These are phyloP conservation scores for Pythium dissotocum DNA, from an alignment of 352 stramenopile genomes.

Conservation along the genomic window DNA sequence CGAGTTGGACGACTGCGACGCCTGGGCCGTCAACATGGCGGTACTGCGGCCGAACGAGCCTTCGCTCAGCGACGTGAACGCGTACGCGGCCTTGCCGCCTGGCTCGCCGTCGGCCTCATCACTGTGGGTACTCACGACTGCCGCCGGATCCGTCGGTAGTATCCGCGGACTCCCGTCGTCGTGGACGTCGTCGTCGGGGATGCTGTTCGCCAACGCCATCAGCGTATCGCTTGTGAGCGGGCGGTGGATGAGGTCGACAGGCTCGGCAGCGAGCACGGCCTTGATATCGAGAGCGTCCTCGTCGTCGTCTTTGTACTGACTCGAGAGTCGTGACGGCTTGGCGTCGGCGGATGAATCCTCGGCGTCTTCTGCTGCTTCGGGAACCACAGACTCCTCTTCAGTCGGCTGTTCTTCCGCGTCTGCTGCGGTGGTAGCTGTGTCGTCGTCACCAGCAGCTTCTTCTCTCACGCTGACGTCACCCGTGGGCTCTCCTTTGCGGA, in stretches of 20 bases:
- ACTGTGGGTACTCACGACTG: background rate
- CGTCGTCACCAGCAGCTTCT: background rate
- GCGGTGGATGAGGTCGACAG: constrained; percentile 3
- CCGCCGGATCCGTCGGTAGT: background rate
- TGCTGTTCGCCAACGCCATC: constrained; percentile 15
- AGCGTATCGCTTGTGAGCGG: constrained; percentile 22
- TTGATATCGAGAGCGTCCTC: background rate
- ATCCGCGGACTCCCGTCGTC: background rate
- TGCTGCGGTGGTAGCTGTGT: background rate
- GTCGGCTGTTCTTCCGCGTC: background rate
- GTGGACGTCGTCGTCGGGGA: constrained; percentile 7
- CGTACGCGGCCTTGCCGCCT: background rate
- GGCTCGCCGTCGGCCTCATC: background rate
- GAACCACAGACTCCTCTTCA: background rate
- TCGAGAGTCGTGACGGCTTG: background rate
- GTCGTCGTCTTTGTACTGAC: constrained; percentile 1
- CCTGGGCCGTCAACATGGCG: background rate
- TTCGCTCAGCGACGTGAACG: constrained; percentile 15
- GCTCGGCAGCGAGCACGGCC: background rate
- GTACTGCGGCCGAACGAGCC: constrained; percentile 5
- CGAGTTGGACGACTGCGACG: constrained; percentile 11
- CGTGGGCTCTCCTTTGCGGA: background rate
- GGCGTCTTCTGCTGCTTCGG: background rate
- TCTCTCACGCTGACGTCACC: too few relatives aligned
- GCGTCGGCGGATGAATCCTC: background rate